Percentiles rank a stretch among this genome's conserved stretches.
These are phyloP conservation scores for Hylodesmum podocarpum DNA, from an alignment of 306 rosid genomes.

Conservation along the genomic window DNA sequence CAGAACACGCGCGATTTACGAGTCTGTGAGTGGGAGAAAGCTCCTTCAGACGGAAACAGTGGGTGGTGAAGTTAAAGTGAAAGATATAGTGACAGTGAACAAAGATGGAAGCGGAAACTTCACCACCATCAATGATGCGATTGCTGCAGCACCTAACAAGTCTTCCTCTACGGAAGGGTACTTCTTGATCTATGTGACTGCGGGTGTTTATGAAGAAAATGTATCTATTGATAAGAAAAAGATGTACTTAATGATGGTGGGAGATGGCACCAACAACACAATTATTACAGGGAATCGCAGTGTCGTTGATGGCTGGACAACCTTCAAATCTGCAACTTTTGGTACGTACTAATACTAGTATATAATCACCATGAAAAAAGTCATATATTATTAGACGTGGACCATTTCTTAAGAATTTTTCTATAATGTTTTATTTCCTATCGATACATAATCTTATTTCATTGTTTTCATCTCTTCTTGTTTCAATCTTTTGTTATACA, in stretches of 20 bases:
- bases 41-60: constrained; percentile 19
- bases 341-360: constrained; percentile 53
- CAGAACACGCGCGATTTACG: constrained; percentile 47
- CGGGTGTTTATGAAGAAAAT: constrained; percentile 71
- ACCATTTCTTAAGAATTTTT: too few species aligned
- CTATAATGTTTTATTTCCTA: too few species aligned
- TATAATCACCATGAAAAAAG: too few species aligned
- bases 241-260: constrained; percentile 66
- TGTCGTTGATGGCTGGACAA: constrained; percentile 63
- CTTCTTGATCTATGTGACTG: constrained; percentile 66
- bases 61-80: constrained; percentile 41
- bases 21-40: constrained; percentile 55
- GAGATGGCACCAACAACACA: constrained; percentile 75
- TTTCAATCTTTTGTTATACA: too few species aligned
- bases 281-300: constrained; percentile 70
- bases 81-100: constrained; percentile 56
- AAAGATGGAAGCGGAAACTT: constrained; percentile 72
- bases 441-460: too few species aligned
- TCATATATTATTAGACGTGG: too few species aligned
- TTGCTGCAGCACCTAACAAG: constrained; percentile 66
- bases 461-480: too few species aligned
- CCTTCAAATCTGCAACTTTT: constrained; percentile 75
- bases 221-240: constrained; percentile 60
- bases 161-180: constrained; percentile 45
- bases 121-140: constrained; percentile 64